A percentile compares a stretch with the other conserved stretches of the same genome.
Conservation (phyloP, 495 filamentous ascomycete genomes). For the Aspergillus diversus region DNA sequence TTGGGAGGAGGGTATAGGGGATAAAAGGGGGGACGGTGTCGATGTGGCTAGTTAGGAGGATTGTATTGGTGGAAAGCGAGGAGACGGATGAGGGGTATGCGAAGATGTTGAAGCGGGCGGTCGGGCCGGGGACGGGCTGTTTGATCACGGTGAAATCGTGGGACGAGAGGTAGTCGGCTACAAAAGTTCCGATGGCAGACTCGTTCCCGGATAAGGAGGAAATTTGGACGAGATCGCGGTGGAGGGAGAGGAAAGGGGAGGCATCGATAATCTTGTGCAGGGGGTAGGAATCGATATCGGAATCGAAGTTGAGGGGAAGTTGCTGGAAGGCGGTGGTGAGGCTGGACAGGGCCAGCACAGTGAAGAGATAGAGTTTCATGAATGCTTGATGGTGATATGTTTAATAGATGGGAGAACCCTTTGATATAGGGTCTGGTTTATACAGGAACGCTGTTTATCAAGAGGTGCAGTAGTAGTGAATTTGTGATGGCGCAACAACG, state of each 20-base stretch:
- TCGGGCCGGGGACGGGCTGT: conserved; percentile 50
- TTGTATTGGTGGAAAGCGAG: conserved; percentile 54
- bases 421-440: no score
- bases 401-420: neutral
- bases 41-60: conserved; percentile 78
- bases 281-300: conserved; percentile 3
- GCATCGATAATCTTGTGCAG: conserved; percentile 38
- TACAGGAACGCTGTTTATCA: no score
- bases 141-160: conserved; percentile 69
- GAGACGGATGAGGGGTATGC: conserved; percentile 66
- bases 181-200: conserved; percentile 65
- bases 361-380: conserved; percentile 28
- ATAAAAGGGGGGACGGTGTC: conserved; percentile 73
- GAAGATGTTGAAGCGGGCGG: conserved; percentile 73
- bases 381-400: neutral
- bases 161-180: conserved; percentile 66
- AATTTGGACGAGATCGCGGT: conserved; percentile 74
- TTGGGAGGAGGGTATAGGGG: conserved; percentile 43
- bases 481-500: neutral
- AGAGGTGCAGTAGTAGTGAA: neutral
- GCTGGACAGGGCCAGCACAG: conserved; percentile 27
- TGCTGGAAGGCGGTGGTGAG: conserved; percentile 25
- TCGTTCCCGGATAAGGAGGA: conserved; percentile 79
- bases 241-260: conserved; percentile 70
- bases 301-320: conserved; percentile 10